These are phyloP conservation scores for Claviceps monticola DNA, from an alignment of 2,329 filamentous ascomycete genomes.

Conservation along the genomic window DNA sequence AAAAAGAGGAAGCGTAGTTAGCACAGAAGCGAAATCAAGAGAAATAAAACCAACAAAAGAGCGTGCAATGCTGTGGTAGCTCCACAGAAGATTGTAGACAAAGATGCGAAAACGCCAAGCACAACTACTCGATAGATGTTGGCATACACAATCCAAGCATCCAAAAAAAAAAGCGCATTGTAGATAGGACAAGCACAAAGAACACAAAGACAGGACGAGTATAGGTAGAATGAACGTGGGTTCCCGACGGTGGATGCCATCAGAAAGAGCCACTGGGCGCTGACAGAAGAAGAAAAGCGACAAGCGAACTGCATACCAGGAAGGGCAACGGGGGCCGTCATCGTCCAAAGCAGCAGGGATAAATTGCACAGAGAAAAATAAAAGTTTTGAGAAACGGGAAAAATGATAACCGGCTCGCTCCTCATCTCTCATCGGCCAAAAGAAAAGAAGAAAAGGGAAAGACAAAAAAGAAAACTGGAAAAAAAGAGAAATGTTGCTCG, in stretches of 20 bases:
- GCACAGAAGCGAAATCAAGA: not conserved
- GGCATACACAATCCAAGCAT: not conserved
- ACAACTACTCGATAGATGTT: not conserved
- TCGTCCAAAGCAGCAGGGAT: not conserved
- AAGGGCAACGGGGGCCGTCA: not conserved
- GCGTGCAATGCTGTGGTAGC: not conserved
- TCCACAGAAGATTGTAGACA: not conserved
- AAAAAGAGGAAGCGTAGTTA: too few relatives aligned
- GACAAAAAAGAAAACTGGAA: not conserved
- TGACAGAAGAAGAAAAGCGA: not conserved
- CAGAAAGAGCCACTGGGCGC: not conserved
- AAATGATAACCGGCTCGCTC: not conserved
- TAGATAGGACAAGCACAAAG: not conserved
- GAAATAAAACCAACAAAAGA: not conserved
- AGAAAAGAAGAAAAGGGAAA: not conserved
- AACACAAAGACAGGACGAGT: too few relatives aligned
- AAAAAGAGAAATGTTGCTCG: not conserved
- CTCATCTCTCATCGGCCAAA: not conserved
- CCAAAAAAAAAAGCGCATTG: not conserved
- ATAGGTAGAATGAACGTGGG: not conserved
- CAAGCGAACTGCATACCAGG: not conserved
- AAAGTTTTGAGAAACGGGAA: not conserved
- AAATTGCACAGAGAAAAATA: not conserved
- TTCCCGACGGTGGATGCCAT: not conserved
- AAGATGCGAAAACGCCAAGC: constrained; percentile 2